phyloP scores from a whole-genome alignment of 1,284 basidiomycete genomes.

The Sanghuangporus weigelae region DNA sequence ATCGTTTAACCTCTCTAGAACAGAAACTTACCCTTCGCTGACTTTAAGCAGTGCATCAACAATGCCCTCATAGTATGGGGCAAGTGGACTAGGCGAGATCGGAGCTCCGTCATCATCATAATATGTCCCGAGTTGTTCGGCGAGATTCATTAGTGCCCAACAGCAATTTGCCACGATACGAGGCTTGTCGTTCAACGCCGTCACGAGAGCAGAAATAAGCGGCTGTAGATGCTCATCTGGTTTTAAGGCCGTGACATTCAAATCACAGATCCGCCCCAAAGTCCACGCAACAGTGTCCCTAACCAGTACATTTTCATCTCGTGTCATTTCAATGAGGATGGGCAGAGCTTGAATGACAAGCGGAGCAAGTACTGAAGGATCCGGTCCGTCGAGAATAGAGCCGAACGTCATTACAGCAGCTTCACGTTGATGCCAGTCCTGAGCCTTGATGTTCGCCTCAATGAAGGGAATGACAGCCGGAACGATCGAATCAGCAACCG shows the following conservation, averaged over 20 bases:
- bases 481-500: conserved; percentile 90
- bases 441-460: conserved; percentile 88
- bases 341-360: conserved; percentile 94
- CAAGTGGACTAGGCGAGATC: conserved; percentile 58
- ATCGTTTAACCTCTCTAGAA: background rate
- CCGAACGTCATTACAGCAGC: conserved; percentile 99
- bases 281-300: conserved; percentile 99
- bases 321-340: conserved; percentile 94
- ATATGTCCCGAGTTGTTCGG: conserved; percentile 71
- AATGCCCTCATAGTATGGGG: conserved; percentile 87
- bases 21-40: conserved; percentile 69
- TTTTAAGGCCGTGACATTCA: conserved; percentile 84
- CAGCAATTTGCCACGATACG: conserved; percentile 93
- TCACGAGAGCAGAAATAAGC: conserved; percentile 80
- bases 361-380: conserved; percentile 80
- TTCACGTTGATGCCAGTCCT: conserved; percentile 94
- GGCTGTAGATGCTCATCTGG: conserved; percentile 85
- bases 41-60: conserved; percentile 77
- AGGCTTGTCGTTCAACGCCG: conserved; percentile 77
- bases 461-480: conserved; percentile 96
- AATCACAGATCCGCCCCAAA: conserved; percentile 90
- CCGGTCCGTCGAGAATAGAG: conserved; percentile 94
- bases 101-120: conserved; percentile 56
- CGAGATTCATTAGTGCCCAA: conserved; percentile 95
- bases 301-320: conserved; percentile 80